Base-by-base conservation (phyloP, 805 yeast species). In the Lachancea quebecensis region DNA sequence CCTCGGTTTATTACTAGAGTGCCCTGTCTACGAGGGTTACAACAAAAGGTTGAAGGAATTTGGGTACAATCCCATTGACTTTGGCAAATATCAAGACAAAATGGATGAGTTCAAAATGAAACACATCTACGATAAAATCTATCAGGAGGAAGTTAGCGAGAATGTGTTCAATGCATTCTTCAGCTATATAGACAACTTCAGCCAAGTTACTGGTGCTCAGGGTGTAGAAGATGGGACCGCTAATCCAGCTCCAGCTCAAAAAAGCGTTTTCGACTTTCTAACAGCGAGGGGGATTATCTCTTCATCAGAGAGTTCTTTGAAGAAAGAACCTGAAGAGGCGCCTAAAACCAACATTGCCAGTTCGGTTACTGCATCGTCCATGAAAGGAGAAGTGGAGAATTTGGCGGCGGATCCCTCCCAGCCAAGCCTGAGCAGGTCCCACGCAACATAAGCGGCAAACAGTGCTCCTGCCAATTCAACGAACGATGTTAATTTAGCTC, bases 91-190 rank as follows among this genome's bases (percentile, higher is more conserved):
- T 62, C 77, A 77, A 48, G 67, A 70, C 16, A 81, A 85, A 56
- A 89, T 93, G 80, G 85, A 84, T 50, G 85, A 70, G 1, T 91
- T 93, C 73, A 93, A 93, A 70, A 79, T 77, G 78, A 83, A 82
- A 62, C 82, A 75, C 64, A 91, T 93, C 51, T 93, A 93, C 63
- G 96, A 90, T 58, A 87, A 89, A 64, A 89, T 93, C 48, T 91
- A 91, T 60, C 80, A 77, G 36, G 96, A 90, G 66, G 99, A 93
- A 65, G 82, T 78, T 38, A 78, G 79, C 57, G 97, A 89, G 57
- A 87, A 89, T 58, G 84, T 83, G 3, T 90, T 86, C 68, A 82
- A 88, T 52, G 95, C 95, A 0, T 91, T 93, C 60, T 93, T 86
- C 65, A 85, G 85, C 38, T 91, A 86, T 62, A 83, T 93, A 53